phyloP scores from a whole-genome alignment of 768 basidiomycete genomes.

The Erythrobasidium yunnanense region DNA sequence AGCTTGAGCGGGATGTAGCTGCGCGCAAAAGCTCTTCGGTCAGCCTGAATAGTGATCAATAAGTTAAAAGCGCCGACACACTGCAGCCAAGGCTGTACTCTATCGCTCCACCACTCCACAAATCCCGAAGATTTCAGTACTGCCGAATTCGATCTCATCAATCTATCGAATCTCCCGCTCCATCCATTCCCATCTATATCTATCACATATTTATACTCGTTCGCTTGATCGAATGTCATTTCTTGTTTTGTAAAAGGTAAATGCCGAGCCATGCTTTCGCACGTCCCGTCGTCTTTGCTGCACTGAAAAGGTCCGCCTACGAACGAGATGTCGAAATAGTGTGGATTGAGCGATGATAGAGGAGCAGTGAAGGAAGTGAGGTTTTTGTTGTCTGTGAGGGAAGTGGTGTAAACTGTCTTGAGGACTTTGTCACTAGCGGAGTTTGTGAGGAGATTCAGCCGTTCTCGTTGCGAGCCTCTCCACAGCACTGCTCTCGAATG shows the following conservation, averaged over 20 bases:
- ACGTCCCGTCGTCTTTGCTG: constrained; percentile 31
- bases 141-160: constrained; percentile 44
- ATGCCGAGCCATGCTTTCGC: constrained; percentile 21
- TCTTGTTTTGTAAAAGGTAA: constrained; percentile 27
- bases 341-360: background rate
- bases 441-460: constrained; percentile 29
- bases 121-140: constrained; percentile 40
- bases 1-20: constrained; percentile 39
- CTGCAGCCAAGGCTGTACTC: constrained; percentile 44
- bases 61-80: background rate
- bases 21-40: constrained; percentile 24
- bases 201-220: constrained; percentile 36
- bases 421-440: background rate
- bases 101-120: constrained; percentile 37
- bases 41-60: background rate
- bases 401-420: background rate
- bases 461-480: constrained; percentile 35
- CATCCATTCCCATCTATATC: constrained; percentile 52
- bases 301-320: constrained; percentile 33
- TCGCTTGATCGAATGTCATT: constrained; percentile 32
- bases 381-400: background rate
- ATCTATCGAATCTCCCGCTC: constrained; percentile 67
- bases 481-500: constrained; percentile 26
- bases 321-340: constrained; percentile 36
- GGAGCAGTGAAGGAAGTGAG: background rate